phyloP scores from a whole-genome alignment of 208 protist genomes.

The Naegleria gruberi region DNA sequence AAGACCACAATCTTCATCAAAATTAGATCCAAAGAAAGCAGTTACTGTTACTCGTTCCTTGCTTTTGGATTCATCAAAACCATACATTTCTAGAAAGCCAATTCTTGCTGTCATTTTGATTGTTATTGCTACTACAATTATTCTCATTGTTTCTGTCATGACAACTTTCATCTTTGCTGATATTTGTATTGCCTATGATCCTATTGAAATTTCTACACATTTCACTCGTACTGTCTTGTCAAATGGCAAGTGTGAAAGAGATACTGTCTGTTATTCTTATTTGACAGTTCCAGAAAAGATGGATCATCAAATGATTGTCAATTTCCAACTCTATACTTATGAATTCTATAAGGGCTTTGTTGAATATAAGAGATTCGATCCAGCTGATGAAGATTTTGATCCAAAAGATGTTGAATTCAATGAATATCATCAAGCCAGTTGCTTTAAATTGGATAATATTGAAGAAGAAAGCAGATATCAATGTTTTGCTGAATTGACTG shows the following conservation, averaged over 20 bases:
- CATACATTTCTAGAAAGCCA: neutral
- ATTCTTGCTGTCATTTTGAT: no score
- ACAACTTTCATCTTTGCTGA: neutral
- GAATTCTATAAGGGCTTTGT: neutral
- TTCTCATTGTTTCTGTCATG: neutral
- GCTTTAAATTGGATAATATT: neutral
- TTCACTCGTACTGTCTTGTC: neutral
- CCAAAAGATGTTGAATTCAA: neutral
- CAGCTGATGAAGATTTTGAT: neutral
- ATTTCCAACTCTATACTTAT: neutral
- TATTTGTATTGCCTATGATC: neutral
- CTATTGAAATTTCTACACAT: neutral
- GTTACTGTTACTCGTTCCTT: neutral
- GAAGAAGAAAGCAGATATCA: neutral
- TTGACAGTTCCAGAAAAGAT: conserved; percentile 12
- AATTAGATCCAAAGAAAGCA: neutral
- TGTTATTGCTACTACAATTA: neutral
- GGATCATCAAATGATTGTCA: neutral
- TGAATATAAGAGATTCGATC: neutral
- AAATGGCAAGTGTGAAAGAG: neutral
- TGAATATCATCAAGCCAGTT: neutral
- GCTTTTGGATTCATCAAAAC: neutral
- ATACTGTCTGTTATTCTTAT: neutral
- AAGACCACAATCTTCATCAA: neutral
- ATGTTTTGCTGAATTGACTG: neutral